Evolutionary conservation across 176 grass and related monocot genomes (phyloP).

Genomic region (Bonia amplexicaulis): DNA sequence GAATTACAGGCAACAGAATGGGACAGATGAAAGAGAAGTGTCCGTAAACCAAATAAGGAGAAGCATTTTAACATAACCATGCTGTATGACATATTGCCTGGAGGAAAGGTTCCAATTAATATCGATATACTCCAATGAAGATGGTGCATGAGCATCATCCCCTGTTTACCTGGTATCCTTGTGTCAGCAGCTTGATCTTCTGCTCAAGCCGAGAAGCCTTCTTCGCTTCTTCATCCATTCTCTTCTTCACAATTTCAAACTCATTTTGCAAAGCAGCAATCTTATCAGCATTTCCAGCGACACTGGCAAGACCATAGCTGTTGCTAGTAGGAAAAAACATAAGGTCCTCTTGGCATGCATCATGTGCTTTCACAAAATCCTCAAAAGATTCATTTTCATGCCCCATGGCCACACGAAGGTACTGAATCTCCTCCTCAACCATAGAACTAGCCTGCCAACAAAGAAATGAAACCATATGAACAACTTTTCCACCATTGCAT

Average conservation of each 20-base stretch:
- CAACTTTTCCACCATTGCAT: background rate
- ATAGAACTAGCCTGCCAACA: conserved; percentile 65
- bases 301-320: conserved; percentile 79
- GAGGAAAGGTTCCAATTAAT: background rate
- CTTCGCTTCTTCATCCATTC: conserved; percentile 91
- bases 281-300: conserved; percentile 78
- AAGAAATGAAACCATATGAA: background rate
- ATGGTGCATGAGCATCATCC: background rate
- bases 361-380: conserved; percentile 78
- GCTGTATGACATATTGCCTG: background rate
- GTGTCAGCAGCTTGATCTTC: conserved; percentile 90
- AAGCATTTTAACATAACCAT: background rate
- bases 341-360: conserved; percentile 92
- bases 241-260: conserved; percentile 85
- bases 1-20: background rate
- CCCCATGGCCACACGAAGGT: conserved; percentile 70
- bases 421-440: conserved; percentile 69
- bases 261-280: conserved; percentile 71
- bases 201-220: conserved; percentile 83
- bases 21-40: background rate
- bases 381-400: conserved; percentile 82
- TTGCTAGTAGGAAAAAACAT: conserved; percentile 73
- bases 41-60: background rate
- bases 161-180: conserved; percentile 79
- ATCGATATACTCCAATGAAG: background rate